Percentiles rank a stretch among this genome's conserved stretches.
Conservation (phyloP, 306 rosid genomes). For the Prosopis cineraria region DNA sequence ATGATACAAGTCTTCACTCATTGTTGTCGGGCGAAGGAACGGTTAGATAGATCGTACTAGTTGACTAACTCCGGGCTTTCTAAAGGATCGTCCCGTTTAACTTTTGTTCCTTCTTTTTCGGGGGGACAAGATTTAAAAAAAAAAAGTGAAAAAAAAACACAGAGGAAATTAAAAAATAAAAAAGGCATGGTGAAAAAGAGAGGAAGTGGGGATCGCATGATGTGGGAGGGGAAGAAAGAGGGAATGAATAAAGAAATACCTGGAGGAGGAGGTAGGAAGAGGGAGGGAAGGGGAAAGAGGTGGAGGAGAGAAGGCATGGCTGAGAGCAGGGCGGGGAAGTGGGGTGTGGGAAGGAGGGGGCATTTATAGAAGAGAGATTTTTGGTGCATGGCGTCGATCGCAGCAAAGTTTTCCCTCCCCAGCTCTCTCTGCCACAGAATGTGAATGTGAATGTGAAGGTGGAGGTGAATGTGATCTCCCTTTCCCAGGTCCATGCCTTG, state of each 20-base stretch:
- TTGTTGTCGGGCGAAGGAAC: constrained; percentile 3
- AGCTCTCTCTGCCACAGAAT: too few relatives aligned
- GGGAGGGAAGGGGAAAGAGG: constrained; percentile 16
- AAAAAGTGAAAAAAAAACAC: too few relatives aligned
- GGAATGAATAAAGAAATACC: constrained; percentile 24
- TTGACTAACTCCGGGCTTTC: constrained; percentile 5
- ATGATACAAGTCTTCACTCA: not conserved
- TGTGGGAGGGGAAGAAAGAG: not conserved
- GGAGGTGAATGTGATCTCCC: too few relatives aligned
- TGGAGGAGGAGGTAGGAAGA: not conserved
- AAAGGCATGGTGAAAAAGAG: not conserved
- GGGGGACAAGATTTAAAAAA: not conserved
- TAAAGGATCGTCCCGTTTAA: not conserved
- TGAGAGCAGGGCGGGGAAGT: not conserved
- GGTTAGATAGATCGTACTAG: not conserved
- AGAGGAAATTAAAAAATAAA: too few relatives aligned
- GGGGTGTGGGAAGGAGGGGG: not conserved
- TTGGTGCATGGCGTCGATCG: too few relatives aligned
- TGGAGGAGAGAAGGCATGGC: constrained; percentile 34
- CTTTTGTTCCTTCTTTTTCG: not conserved
- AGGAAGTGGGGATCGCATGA: too few relatives aligned
- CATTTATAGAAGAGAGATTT: constrained; percentile 37
- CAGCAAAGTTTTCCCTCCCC: too few relatives aligned
- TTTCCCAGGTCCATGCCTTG: too few relatives aligned
- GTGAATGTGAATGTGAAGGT: too few relatives aligned